Conservation (phyloP, 2,329 filamentous ascomycete genomes). For the Microdochium nivale region DNA sequence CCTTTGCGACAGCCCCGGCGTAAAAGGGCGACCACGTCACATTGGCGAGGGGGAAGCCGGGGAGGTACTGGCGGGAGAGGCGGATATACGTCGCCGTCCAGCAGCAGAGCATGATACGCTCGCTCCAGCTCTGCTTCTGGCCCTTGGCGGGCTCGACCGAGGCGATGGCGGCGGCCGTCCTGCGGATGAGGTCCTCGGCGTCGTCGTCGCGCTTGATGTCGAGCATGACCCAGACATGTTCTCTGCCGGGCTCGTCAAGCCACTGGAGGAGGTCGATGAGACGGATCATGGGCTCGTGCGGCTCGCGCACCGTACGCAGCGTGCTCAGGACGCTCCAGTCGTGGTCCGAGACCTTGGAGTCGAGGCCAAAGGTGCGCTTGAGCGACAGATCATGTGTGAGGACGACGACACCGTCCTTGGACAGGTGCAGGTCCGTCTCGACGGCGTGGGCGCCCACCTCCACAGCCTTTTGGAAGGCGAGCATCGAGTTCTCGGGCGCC, state of each 20-base stretch:
- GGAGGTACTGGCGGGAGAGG: slow-evolving; percentile 52
- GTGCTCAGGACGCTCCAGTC: slow-evolving; percentile 66
- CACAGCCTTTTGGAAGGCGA: slow-evolving; percentile 66
- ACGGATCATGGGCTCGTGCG: slow-evolving; percentile 64
- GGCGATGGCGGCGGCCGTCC: slow-evolving; percentile 56
- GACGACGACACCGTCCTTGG: slow-evolving; percentile 75
- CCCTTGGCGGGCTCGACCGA: slow-evolving; percentile 28
- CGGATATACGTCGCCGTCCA: slow-evolving; percentile 69
- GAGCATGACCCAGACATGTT: slow-evolving; percentile 71
- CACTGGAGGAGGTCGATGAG: slow-evolving; percentile 68
- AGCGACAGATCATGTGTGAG: slow-evolving; percentile 74
- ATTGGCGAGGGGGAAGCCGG: slow-evolving; percentile 54
- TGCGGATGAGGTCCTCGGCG: slow-evolving; percentile 58
- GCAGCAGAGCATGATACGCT: slow-evolving; percentile 69
- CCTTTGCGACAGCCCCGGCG: slow-evolving; percentile 58
- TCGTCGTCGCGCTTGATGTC: slow-evolving; percentile 55
- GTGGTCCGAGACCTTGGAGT: slow-evolving; percentile 64
- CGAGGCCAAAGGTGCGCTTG: slow-evolving; percentile 73
- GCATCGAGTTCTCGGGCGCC: slow-evolving; percentile 81
- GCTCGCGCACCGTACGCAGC: slow-evolving; percentile 57
- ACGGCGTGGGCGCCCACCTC: slow-evolving; percentile 69
- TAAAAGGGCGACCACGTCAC: slow-evolving; percentile 61
- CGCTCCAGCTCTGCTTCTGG: slow-evolving; percentile 51
- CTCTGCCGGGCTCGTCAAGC: slow-evolving; percentile 52
- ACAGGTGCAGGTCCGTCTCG: slow-evolving; percentile 82